These are phyloP conservation scores for Cutaneotrichosporon sp. DNA, from an alignment of 1,284 basidiomycete genomes.

Conservation along the genomic window DNA sequence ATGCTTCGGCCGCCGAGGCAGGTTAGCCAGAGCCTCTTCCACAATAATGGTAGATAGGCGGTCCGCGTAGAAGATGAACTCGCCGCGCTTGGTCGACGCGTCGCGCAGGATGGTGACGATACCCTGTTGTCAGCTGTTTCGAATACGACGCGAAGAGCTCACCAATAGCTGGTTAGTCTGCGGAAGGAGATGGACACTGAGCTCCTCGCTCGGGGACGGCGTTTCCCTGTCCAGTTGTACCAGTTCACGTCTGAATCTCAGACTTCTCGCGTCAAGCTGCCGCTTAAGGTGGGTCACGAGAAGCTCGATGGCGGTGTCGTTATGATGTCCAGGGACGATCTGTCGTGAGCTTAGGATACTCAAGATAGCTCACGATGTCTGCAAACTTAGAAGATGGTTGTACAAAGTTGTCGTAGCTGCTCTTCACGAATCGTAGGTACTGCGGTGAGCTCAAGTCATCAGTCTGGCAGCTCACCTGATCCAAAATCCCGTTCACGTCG, in stretches of 20 bases:
- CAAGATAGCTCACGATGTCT: conserved; percentile 64
- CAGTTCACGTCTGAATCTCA: conserved; percentile 68
- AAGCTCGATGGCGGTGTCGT: conserved; percentile 77
- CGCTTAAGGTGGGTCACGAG: conserved; percentile 85
- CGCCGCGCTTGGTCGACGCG: conserved; percentile 62
- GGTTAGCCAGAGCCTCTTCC: conserved; percentile 73
- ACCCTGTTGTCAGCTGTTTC: conserved; percentile 54
- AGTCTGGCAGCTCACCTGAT: conserved; percentile 55
- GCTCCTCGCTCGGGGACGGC: conserved; percentile 17
- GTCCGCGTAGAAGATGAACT: conserved; percentile 65
- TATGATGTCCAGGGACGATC: conserved; percentile 87
- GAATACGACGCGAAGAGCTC: too few species aligned
- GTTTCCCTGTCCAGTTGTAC: conserved; percentile 23
- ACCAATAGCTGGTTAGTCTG: conserved; percentile 79
- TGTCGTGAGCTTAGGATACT: conserved; percentile 38
- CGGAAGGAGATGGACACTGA: conserved; percentile 57
- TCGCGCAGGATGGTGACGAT: conserved; percentile 83
- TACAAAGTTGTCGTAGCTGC: conserved; percentile 92
- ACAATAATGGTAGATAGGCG: conserved; percentile 77
- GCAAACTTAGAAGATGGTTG: conserved; percentile 78
- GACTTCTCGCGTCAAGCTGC: conserved; percentile 72
- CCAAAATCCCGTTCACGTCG: conserved; percentile 76
- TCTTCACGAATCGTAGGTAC: conserved; percentile 84
- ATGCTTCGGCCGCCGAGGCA: conserved; percentile 64
- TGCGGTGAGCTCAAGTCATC: conserved; percentile 6